Conservation (phyloP, 148 eudicot species). For the Rhododendron kiyosumense region DNA sequence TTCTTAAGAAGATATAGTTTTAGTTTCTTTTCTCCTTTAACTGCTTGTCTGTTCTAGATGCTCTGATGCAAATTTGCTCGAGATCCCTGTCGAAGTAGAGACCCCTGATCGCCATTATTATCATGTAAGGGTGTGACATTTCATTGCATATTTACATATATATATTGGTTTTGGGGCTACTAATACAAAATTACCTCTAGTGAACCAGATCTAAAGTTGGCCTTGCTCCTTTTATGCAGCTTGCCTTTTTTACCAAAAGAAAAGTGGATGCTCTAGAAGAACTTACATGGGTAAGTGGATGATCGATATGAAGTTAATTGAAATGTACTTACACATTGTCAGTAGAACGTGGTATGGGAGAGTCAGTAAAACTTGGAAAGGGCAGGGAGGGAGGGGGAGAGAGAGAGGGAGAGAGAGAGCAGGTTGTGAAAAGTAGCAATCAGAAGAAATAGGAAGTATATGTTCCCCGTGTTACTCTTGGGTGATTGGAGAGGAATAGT, state of each 20-base stretch:
- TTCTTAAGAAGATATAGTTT: neutral
- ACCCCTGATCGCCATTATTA: slow-evolving; percentile 72
- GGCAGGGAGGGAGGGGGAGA: neutral
- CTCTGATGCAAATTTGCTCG: slow-evolving; percentile 49
- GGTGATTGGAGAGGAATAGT: neutral
- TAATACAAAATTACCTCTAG: neutral
- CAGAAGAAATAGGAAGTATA: neutral
- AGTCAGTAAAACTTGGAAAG: neutral
- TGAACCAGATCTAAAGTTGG: neutral
- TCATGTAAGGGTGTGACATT: slow-evolving; percentile 36
- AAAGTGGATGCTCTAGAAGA: slow-evolving; percentile 57
- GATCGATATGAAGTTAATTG: neutral
- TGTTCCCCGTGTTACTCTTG: neutral
- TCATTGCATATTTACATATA: neutral
- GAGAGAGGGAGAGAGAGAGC: neutral
- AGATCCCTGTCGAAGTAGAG: slow-evolving; percentile 65
- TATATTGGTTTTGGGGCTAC: neutral
- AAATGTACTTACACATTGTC: neutral
- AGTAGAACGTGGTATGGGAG: neutral
- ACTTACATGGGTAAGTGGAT: slow-evolving; percentile 56
- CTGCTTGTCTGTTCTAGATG: slow-evolving; percentile 33
- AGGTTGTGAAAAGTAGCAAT: neutral
- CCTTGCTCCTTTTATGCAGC: slow-evolving; percentile 28
- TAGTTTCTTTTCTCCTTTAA: neutral
- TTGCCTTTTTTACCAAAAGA: slow-evolving; percentile 61